phyloP scores from a whole-genome alignment of 2,329 filamentous ascomycete genomes.

The Epichloe glyceriae region DNA sequence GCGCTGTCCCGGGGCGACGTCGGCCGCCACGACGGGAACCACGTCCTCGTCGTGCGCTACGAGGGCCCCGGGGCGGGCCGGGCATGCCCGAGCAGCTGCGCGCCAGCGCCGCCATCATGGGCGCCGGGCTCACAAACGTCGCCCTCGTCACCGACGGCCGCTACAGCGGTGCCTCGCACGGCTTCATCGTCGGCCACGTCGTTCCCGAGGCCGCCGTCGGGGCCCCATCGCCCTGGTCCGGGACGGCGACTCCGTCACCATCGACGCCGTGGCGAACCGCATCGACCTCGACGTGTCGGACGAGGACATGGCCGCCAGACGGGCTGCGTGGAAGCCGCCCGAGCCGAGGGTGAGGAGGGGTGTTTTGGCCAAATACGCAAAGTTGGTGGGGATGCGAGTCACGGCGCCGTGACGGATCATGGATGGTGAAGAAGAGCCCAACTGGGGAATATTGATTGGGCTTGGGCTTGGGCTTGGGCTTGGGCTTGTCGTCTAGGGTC shows the following conservation, averaged over 20 bases:
- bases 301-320: constrained; percentile 53
- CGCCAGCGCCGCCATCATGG: constrained; percentile 83
- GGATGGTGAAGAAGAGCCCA: constrained; percentile 17
- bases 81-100: constrained; percentile 95
- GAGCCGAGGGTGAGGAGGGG: constrained; percentile 64
- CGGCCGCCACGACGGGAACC: constrained; percentile 48
- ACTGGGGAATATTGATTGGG: too few relatives aligned
- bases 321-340: constrained; percentile 57
- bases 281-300: constrained; percentile 56
- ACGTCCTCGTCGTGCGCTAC: constrained; percentile 83
- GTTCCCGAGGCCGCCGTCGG: constrained; percentile 76
- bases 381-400: constrained; percentile 77
- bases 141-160: constrained; percentile 86
- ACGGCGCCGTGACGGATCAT: constrained; percentile 80
- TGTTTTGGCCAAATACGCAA: constrained; percentile 79
- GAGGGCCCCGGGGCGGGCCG: constrained; percentile 84
- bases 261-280: constrained; percentile 69
- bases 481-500: too few relatives aligned
- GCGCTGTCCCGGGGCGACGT: constrained; percentile 60
- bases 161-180: constrained; percentile 79
- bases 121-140: constrained; percentile 74
- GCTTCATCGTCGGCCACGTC: constrained; percentile 89
- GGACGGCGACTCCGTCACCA: constrained; percentile 73
- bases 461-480: too few relatives aligned
- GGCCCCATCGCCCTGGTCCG: constrained; percentile 75